Base-by-base conservation (phyloP, 306 rosid species). In the Phaseolus lunatus region DNA sequence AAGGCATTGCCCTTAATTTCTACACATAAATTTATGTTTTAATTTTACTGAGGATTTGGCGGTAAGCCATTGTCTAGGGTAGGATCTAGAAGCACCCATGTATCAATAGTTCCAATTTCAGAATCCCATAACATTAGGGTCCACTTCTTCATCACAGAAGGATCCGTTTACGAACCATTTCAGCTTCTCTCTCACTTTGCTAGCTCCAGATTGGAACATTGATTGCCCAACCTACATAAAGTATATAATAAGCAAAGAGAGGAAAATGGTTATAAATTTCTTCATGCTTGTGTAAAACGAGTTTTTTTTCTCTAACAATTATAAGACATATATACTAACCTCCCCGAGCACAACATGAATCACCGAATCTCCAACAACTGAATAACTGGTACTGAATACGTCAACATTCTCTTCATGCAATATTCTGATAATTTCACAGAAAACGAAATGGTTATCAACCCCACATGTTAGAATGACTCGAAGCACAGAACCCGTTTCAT, bases 381-480 rank as follows among this genome's bases (percentile, higher is more conserved):
- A 85, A 47, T 77, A 86, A 50, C 70, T 88, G 45, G 80, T 83
- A 31, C 33, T 63, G 1, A 80, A 12, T 7, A 89, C 84, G 19
- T 91, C 90, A 0, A 85, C 80, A 44, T 85, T 75, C 61, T 91
- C 95, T 65, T 88, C 85, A 7, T 81, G 77, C 44, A 93, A 72
- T n/a, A 93, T 80, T 31, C 87, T 84, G 81, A 93, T 74, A 8
- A 88, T 65, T 57, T 91, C 92, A 37, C 24, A 24, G 80, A 88
- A 89, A 16, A 89, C 37, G 49, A 78, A 87, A 37, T 80, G 88
- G 35, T 80, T 69, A 10, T 85, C 86, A 6, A 76, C 37, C 18
- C 93, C 91, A 18, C 65, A 87, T 0, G 27, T 82, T 73, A 93
- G 63, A 67, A 91, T 77, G 2, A 93, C 75, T 77, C 89, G 71